These are phyloP conservation scores for Clarireedia homoeocarpa DNA, from an alignment of 2,329 filamentous ascomycete genomes.

Conservation along the genomic window DNA sequence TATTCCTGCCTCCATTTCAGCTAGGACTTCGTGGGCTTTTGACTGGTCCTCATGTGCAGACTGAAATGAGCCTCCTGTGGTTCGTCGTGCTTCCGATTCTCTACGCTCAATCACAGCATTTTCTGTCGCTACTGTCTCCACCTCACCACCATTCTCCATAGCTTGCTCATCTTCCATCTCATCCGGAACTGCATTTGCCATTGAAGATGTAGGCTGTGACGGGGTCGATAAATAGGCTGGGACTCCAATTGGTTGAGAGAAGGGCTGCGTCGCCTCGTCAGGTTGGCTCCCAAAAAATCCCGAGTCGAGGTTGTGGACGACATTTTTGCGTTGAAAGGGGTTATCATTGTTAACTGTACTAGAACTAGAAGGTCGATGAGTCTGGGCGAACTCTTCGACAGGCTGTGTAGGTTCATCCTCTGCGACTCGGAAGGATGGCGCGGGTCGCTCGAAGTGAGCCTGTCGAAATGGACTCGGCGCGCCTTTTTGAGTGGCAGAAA, in stretches of 20 bases:
- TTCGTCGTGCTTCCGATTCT: slow-evolving; percentile 21
- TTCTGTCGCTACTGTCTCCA: slow-evolving; percentile 3
- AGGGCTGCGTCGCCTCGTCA: slow-evolving; percentile 13
- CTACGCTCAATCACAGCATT: slow-evolving; percentile 12
- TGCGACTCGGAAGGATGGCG: slow-evolving; percentile 50
- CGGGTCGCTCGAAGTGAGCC: slow-evolving; percentile 22
- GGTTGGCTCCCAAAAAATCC: slow-evolving; percentile 63
- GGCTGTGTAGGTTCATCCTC: slow-evolving; percentile 36
- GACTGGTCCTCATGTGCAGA: slow-evolving; percentile 40
- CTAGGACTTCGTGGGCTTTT: slow-evolving; percentile 3
- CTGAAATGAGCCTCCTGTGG: slow-evolving; percentile 32
- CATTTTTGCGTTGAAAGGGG: slow-evolving; percentile 20
- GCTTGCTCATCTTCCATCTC: not conserved
- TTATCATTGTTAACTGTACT: slow-evolving; percentile 9
- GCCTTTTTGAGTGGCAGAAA: slow-evolving; percentile 48
- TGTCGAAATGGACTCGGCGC: slow-evolving; percentile 35
- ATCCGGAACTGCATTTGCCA: slow-evolving; percentile 9
- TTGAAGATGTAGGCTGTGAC: slow-evolving; percentile 1
- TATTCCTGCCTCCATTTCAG: not conserved
- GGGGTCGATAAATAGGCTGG: not conserved
- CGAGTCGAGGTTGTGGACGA: slow-evolving; percentile 46
- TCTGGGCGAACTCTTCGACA: not conserved
- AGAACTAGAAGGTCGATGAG: not conserved
- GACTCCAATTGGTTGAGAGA: slow-evolving; percentile 15
- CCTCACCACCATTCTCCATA: not conserved